A percentile compares a stretch with the other conserved stretches of the same genome.
phyloP scores from a whole-genome alignment of 352 stramenopile species.

The Phytophthora aleatoria region DNA sequence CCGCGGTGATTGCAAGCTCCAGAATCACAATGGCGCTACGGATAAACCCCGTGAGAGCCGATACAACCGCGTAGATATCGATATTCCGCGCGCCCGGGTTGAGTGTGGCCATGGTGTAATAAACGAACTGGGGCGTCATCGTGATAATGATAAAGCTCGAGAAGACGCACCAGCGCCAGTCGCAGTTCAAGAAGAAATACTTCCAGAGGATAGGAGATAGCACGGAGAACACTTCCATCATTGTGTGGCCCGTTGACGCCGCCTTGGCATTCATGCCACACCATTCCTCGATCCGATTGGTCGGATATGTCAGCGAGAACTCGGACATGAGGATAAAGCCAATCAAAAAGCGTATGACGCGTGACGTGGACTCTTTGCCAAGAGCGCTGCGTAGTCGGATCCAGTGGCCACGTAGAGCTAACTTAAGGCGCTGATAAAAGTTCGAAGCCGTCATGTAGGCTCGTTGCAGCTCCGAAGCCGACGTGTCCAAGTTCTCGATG shows the following conservation, averaged over 20 bases:
- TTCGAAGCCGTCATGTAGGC: constrained; percentile 30
- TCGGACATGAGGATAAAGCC: constrained; percentile 55
- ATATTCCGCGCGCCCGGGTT: constrained; percentile 25
- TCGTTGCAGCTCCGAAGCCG: constrained; percentile 14
- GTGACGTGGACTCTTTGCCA: constrained; percentile 41
- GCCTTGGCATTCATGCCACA: constrained; percentile 39
- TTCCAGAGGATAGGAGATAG: constrained; percentile 39
- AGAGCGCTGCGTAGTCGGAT: constrained; percentile 38
- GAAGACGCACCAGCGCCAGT: constrained; percentile 46
- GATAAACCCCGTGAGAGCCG: constrained; percentile 42
- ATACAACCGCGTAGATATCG: constrained; percentile 42
- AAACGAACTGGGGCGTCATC: constrained; percentile 34
- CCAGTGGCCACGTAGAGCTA: constrained; percentile 41
- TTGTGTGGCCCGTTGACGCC: constrained; percentile 33
- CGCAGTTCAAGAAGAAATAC: constrained; percentile 32
- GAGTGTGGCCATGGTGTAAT: constrained; percentile 36
- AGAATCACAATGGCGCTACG: constrained; percentile 41
- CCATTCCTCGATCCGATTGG: constrained; percentile 44
- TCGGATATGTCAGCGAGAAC: constrained; percentile 52
- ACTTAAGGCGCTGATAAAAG: constrained; percentile 25
- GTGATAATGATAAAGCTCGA: constrained; percentile 39
- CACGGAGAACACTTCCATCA: constrained; percentile 39
- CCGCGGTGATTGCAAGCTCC: constrained; percentile 41
- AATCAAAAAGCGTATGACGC: constrained; percentile 44
- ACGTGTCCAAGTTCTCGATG: constrained; percentile 27